A percentile compares a stretch with the other conserved stretches of the same genome.
Evolutionary conservation across 345 rosid genomes (phyloP).

Genomic region (Turritis glabra): DNA sequence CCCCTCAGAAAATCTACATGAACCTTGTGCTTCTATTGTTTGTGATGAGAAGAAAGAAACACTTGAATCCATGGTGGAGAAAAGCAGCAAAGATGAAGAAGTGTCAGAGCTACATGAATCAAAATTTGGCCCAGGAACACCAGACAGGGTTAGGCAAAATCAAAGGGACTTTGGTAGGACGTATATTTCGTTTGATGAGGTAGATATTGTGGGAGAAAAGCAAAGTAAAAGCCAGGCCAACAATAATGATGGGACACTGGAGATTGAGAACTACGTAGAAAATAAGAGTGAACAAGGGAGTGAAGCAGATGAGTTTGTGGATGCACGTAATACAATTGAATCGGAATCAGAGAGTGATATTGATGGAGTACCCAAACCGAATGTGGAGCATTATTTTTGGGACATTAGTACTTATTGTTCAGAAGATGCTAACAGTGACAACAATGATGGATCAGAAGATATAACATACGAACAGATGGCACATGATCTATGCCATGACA

Average conservation of each 20-base stretch:
- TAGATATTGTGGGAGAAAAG: constrained; percentile 36
- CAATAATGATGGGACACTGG: constrained; percentile 63
- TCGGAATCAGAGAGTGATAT: constrained; percentile 62
- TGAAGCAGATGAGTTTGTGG: constrained; percentile 74
- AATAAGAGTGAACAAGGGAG: constrained; percentile 54
- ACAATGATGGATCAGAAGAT: constrained; percentile 36
- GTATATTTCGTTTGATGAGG: constrained; percentile 36
- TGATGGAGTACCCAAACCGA: constrained; percentile 34
- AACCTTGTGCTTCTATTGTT: constrained; percentile 46
- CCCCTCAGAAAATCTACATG: constrained; percentile 47
- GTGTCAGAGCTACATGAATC: constrained; percentile 33
- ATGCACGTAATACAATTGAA: constrained; percentile 90
- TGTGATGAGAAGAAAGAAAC: constrained; percentile 79
- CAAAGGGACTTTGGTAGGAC: constrained; percentile 31
- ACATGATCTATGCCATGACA: constrained; percentile 14
- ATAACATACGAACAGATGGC: constrained; percentile 24
- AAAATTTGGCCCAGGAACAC: constrained; percentile 45
- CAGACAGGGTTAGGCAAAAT: constrained; percentile 28
- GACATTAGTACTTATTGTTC: constrained; percentile 38
- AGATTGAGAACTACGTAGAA: constrained; percentile 45
- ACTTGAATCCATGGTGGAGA: constrained; percentile 41
- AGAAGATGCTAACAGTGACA: constrained; percentile 37
- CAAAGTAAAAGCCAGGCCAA: constrained; percentile 42
- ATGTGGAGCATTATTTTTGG: constrained; percentile 35
- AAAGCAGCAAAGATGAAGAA: constrained; percentile 37